Base-by-base conservation (phyloP, 805 yeast genomes). In the Wickerhamiella bombiphila region DNA sequence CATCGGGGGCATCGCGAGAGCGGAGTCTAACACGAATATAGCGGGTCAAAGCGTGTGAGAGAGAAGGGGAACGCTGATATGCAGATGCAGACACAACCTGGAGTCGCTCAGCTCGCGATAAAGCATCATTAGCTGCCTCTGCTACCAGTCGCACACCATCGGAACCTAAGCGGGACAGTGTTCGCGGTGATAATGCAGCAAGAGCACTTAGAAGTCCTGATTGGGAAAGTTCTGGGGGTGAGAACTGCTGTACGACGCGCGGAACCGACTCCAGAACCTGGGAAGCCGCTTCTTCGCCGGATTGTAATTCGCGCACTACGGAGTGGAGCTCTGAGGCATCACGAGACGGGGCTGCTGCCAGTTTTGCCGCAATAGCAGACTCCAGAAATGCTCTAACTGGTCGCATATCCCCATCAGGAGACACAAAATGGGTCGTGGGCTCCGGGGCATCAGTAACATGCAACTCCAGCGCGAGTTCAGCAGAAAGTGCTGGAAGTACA, bases 71-170 rank as follows among this genome's bases (percentile, higher is more conserved):
- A 3, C 33, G 16, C 29, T 22, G 25, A 21, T 35, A 30, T 29
- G 32, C 22, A 17, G 38, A 34, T 14, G 38, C 29, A 16, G 32
- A 18, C 22, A 22, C 7, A 19, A 37, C 40, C 1, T 36, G 39
- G 16, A 41, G 30, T 25, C 43, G 39, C 35, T 42, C 45, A 11
- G 35, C 25, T 2, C 42, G 38, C 6, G 40, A 22, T 3, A 42
- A 28, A 1, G 43, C 43, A 5, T 39, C 43, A 4, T 29, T 32
- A 3, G 39, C 28, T 19, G 41, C 41, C 6, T 14, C 36, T 13
- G 40, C 40, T 5, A 42, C 37, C 13, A 26, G 30, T 15, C 18
- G 14, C 22, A 22, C 7, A 30, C 32, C 34, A n/a, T 18, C 17
- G 20, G 18, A 22, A 17, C 16, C n/a, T 11, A 30, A 22, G 7